Base-by-base conservation (phyloP, 2,329 filamentous ascomycete species). In the Aureobasidium musti region DNA sequence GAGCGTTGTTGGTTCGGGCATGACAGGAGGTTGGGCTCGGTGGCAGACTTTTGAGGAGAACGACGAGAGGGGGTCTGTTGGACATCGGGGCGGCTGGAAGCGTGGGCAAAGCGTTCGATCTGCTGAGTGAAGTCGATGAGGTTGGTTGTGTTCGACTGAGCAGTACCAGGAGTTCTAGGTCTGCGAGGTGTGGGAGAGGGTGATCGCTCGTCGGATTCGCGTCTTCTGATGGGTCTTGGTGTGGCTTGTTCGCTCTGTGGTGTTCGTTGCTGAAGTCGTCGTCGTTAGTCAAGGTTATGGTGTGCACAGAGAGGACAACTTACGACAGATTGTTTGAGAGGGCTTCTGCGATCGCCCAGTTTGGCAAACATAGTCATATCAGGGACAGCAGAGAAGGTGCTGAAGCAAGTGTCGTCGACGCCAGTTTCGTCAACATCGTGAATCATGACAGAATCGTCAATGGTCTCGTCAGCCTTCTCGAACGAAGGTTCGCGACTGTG, bases 121-220 rank as follows among this genome's bases (percentile, higher is more conserved):
- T 92, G 91, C 67, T 95, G 91, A 0, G 92, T 96, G 72, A 97
- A 96, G 75, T 98, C 95, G 71, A 91, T 83, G 52, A 97, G 83
- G 39, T 97, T 83, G 73, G 91, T 96, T 19, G 90, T 89, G 3
- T 89, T 90, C 30, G 79, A 79, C 10, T 80, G 77, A 13, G 76
- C 72, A 76, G 77, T 77, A 68, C 82, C 57, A 23, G 72, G 72
- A 17, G 72, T 74, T 65, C 70, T 80, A 78, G 57, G 79, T 77
- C 78, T 77, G 69, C 84, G 82, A 49, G 87, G 81, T 75, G 86
- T 82, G n/a, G 81, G 81, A 4, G 82, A 82, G 21, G 80, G 80
- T 14, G 79, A 81, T 41, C 78, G 76, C 35, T 79, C 77, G 67
- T 71, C 72, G 65, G 67, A 78, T 69, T 68, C 78, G 17, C 79